Base-by-base conservation (phyloP, 2,329 filamentous ascomycete species). In the Paramyrothecium sp. region DNA sequence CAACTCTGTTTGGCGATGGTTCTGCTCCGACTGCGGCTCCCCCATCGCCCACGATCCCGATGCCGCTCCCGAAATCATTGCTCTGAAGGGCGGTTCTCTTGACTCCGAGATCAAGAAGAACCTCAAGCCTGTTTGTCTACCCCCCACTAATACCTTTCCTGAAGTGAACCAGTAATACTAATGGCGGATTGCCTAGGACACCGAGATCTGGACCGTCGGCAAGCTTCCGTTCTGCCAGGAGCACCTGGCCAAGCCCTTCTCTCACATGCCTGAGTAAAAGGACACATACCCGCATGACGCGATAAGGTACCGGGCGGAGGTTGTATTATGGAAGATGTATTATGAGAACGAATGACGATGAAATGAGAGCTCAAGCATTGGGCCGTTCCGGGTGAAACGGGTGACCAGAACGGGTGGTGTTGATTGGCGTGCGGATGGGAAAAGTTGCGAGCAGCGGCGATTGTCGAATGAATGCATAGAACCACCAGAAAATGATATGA, bases 161-260 rank as follows among this genome's bases (percentile, higher is more conserved):
- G 4, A 22, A 22, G 10, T 21, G 11, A 26, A 22, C 8, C 49
- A 8, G 7, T 23, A n/a, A 26, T 26, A 19, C 20, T 50, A 21
- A 50, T 23, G 13, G 21, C 19, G 5, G n/a, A 49, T 30, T 30
- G 3, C 2, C 22, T 23, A 85, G 81, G 81, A 86, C 65, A 87
- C 84, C 63, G 87, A 89, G 75, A 89, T 89, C 75, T 89, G 87
- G 86, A 87, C 85, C 53, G 81, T 78, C 61, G 72, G 83, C 76
- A 89, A 89, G 81, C 80, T 89, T 62, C 86, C 87, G 17, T 89
- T 89, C 77, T 87, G 86, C 77, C 78, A 84, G 77, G 87, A 89
- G 78, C 73, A 82, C 63, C 77, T 89, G 60, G 83, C 77, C 53
- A 83, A 88, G 71, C 78, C 85, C 3, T 89, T 89, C 70, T 71